Evolutionary conservation across 768 basidiomycete genomes (phyloP).

Genomic region (Suillus cothurnatus): DNA sequence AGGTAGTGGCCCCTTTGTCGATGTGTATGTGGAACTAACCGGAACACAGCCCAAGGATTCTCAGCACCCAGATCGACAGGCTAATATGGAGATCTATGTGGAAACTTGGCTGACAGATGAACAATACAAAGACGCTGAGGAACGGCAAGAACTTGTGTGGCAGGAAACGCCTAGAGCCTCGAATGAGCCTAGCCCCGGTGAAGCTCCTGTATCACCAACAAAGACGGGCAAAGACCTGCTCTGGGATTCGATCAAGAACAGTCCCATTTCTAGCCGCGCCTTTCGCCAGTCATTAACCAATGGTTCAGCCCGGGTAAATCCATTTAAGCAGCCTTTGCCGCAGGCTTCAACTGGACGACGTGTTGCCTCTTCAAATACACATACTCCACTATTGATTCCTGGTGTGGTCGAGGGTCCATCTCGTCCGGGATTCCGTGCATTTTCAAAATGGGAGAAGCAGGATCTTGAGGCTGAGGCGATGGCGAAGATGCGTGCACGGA

Average conservation of each 20-base stretch:
- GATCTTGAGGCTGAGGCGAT: slow-evolving; percentile 82
- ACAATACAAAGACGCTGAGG: slow-evolving; percentile 67
- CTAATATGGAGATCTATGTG: slow-evolving; percentile 71
- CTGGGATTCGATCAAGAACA: slow-evolving; percentile 61
- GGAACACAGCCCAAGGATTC: slow-evolving; percentile 69
- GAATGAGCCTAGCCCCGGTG: slow-evolving; percentile 44
- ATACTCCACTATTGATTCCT: slow-evolving; percentile 27
- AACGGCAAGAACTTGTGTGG: slow-evolving; percentile 63
- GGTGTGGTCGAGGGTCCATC: slow-evolving; percentile 61
- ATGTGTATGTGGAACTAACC: slow-evolving; percentile 6
- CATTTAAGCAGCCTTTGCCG: slow-evolving; percentile 42
- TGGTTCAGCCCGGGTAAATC: slow-evolving; percentile 49
- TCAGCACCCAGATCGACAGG: slow-evolving; percentile 71
- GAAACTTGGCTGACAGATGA: slow-evolving; percentile 80
- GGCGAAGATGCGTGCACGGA: slow-evolving; percentile 63
- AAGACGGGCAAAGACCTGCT: slow-evolving; percentile 66
- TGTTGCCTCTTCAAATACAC: slow-evolving; percentile 39
- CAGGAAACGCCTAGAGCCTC: slow-evolving; percentile 55
- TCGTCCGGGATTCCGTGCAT: slow-evolving; percentile 44
- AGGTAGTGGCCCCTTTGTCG: slow-evolving; percentile 21
- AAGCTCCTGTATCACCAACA: slow-evolving; percentile 39
- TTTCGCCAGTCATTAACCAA: slow-evolving; percentile 52
- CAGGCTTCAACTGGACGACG: slow-evolving; percentile 45
- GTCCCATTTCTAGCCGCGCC: slow-evolving; percentile 40
- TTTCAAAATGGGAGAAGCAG: slow-evolving; percentile 87